These are phyloP conservation scores for Komagataella pastoris DNA, from an alignment of 805 yeast species.

Conservation along the genomic window DNA sequence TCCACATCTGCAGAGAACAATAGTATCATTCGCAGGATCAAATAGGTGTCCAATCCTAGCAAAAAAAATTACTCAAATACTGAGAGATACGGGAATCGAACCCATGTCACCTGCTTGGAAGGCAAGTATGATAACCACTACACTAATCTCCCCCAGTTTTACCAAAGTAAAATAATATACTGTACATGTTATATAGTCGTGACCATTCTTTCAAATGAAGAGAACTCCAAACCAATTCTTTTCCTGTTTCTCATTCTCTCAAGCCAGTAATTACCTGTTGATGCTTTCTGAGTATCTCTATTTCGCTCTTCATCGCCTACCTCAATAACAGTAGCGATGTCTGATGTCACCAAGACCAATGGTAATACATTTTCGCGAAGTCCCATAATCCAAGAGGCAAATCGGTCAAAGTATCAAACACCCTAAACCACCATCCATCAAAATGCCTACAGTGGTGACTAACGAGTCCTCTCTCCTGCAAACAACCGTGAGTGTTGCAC, in stretches of 20 bases:
- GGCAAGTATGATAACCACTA: constrained; percentile 88
- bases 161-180: neutral
- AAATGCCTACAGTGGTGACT: constrained; percentile 14
- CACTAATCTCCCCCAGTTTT: constrained; percentile 60
- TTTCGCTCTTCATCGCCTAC: too few species aligned
- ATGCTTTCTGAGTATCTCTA: too few species aligned
- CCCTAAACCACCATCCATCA: neutral
- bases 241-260: too few species aligned
- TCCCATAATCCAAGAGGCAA: neutral
- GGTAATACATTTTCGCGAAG: neutral
- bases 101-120: constrained; percentile 93
- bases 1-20: too few species aligned
- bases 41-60: constrained; percentile 3
- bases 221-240: too few species aligned
- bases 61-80: constrained; percentile 15
- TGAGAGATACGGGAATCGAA: constrained; percentile 89
- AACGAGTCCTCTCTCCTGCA: constrained; percentile 24
- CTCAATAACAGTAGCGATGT: neutral
- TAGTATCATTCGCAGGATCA: too few species aligned
- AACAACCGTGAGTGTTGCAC: constrained; percentile 82
- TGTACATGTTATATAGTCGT: neutral
- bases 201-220: too few species aligned
- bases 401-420: neutral
- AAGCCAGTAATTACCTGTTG: too few species aligned
- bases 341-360: neutral